Conservation (phyloP, 1,284 basidiomycete genomes). For the Moesziomyces sp. region DNA sequence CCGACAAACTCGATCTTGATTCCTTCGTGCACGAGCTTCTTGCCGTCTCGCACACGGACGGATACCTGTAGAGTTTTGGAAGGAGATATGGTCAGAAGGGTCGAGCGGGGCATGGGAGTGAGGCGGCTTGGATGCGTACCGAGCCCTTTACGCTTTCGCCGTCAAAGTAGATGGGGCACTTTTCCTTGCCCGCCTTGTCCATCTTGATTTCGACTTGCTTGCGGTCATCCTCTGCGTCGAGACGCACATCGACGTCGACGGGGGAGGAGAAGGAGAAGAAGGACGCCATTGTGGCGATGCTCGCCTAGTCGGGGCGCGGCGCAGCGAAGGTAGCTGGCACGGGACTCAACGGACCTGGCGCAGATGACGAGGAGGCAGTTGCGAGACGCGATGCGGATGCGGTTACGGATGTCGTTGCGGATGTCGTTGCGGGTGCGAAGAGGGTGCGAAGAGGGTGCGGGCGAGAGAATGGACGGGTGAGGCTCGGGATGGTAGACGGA, state of each 20-base stretch:
- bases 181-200: slow-evolving; percentile 82
- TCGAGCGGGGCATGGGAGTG: background rate
- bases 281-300: slow-evolving; percentile 75
- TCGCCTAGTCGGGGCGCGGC: too few species aligned
- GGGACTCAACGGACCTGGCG: too few species aligned
- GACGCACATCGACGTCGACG: slow-evolving; percentile 88
- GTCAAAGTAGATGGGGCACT: slow-evolving; percentile 94
- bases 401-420: background rate
- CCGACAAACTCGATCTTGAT: slow-evolving; percentile 98
- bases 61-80: slow-evolving; percentile 74
- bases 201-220: slow-evolving; percentile 75
- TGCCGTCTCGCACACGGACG: slow-evolving; percentile 90
- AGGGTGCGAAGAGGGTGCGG: too few species aligned
- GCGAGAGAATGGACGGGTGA: too few species aligned
- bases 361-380: too few species aligned
- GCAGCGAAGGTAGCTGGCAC: too few species aligned
- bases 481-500: too few species aligned
- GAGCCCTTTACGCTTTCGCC: slow-evolving; percentile 88
- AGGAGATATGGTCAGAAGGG: background rate
- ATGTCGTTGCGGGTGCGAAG: background rate
- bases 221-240: slow-evolving; percentile 82
- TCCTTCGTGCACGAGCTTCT: slow-evolving; percentile 93
- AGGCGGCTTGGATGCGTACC: slow-evolving; percentile 71
- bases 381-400: too few species aligned
- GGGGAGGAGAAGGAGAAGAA: slow-evolving; percentile 88